Evolutionary conservation across 2,329 filamentous ascomycete species (phyloP).

Genomic region (Didymella glomerata): DNA sequence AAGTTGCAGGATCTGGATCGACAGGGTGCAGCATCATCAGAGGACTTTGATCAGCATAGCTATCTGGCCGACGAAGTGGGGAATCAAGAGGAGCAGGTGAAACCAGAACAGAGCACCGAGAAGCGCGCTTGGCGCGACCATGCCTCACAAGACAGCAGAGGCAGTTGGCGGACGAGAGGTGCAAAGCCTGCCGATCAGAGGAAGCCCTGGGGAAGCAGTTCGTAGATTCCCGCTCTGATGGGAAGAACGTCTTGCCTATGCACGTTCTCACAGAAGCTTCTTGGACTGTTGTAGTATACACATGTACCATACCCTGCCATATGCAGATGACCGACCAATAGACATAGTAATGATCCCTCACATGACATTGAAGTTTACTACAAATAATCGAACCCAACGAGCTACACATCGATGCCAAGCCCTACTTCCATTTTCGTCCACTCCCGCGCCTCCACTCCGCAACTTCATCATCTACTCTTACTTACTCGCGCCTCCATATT

Average conservation of each 20-base stretch:
- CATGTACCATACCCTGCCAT: constrained; percentile 18
- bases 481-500: constrained; percentile 10
- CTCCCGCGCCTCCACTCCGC: constrained; percentile 33
- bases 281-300: constrained; percentile 6
- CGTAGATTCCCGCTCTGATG: background rate
- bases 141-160: constrained; percentile 1
- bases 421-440: constrained; percentile 20
- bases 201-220: constrained; percentile 20
- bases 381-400: background rate
- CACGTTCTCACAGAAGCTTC: background rate
- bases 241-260: background rate
- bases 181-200: constrained; percentile 27
- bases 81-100: background rate
- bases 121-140: constrained; percentile 6
- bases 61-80: constrained; percentile 18
- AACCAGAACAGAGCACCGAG: background rate
- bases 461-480: constrained; percentile 15
- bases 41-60: constrained; percentile 25
- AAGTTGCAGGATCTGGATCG: background rate
- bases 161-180: constrained; percentile 29
- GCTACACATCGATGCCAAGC: constrained; percentile 5
- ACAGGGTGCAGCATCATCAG: constrained; percentile 6
- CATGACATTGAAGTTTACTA: too few species aligned
- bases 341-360: background rate
- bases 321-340: constrained; percentile 6